These are phyloP conservation scores for Ustilago shanxiensis DNA, from an alignment of 1,284 basidiomycete species.

Conservation along the genomic window DNA sequence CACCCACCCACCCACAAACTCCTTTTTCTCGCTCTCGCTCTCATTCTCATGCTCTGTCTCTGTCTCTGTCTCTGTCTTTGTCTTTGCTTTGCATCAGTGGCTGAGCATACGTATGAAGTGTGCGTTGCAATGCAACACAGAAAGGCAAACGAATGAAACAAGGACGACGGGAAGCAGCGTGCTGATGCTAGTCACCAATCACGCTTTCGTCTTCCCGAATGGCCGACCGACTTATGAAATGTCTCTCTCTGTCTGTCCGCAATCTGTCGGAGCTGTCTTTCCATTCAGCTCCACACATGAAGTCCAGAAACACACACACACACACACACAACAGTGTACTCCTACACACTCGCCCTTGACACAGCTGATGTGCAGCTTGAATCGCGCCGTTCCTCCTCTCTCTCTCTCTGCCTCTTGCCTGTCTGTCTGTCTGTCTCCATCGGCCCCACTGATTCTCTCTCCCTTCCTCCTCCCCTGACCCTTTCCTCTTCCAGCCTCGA, in stretches of 20 bases:
- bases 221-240: no score
- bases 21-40: no score
- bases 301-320: not conserved
- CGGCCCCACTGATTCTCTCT: not conserved
- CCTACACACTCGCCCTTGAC: no score
- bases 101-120: not conserved
- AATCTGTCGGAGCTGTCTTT: conserved; percentile 6
- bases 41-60: no score
- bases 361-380: no score
- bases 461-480: not conserved
- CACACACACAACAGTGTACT: no score
- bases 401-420: not conserved
- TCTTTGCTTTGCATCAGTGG: not conserved
- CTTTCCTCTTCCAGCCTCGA: not conserved
- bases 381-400: no score
- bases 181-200: not conserved
- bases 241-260: not conserved
- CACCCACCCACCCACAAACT: not conserved
- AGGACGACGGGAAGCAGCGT: not conserved
- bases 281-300: not conserved
- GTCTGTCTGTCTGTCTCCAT: not conserved
- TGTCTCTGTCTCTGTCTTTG: not conserved
- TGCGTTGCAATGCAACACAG: no score
- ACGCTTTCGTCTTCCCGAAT: not conserved
- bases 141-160: no score